Conservation (phyloP, 352 stramenopile genomes). For the Globisporangium echinulatum region DNA sequence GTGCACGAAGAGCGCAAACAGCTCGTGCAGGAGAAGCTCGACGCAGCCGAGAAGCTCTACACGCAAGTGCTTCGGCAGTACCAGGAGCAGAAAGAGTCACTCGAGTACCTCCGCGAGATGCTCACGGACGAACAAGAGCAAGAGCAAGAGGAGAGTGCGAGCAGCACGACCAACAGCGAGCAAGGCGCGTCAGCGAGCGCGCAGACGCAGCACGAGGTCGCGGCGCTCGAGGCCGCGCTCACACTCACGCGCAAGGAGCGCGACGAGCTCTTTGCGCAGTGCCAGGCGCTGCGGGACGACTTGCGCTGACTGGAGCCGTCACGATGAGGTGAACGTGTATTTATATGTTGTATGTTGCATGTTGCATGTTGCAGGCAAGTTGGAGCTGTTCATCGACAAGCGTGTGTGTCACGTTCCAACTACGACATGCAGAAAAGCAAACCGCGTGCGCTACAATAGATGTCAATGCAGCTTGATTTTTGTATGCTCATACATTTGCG, state of each 20-base stretch:
- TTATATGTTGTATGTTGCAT: too few species aligned
- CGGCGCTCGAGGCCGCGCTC: constrained; percentile 22
- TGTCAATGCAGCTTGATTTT: background rate
- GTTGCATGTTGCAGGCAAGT: too few species aligned
- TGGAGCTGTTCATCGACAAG: too few species aligned
- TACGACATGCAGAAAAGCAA: too few species aligned
- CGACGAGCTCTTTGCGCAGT: constrained; percentile 59
- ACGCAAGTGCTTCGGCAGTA: constrained; percentile 61
- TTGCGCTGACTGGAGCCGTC: constrained; percentile 17
- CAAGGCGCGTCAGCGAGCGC: constrained; percentile 2
- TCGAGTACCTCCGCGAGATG: constrained; percentile 55
- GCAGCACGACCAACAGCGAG: constrained; percentile 6
- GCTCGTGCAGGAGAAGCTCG: constrained; percentile 51
- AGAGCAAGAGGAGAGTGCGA: constrained; percentile 15
- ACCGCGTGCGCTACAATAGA: background rate
- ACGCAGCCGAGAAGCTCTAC: constrained; percentile 69
- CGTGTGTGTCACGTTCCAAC: too few species aligned
- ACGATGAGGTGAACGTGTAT: too few species aligned
- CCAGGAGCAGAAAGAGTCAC: constrained; percentile 53
- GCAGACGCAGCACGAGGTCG: constrained; percentile 19
- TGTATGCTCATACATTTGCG: background rate
- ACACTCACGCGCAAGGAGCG: constrained; percentile 35
- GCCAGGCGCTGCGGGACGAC: constrained; percentile 46
- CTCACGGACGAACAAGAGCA: constrained; percentile 43
- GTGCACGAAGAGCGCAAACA: constrained; percentile 34